phyloP scores from a whole-genome alignment of 2,329 filamentous ascomycete species.

The Claviceps sp. region DNA sequence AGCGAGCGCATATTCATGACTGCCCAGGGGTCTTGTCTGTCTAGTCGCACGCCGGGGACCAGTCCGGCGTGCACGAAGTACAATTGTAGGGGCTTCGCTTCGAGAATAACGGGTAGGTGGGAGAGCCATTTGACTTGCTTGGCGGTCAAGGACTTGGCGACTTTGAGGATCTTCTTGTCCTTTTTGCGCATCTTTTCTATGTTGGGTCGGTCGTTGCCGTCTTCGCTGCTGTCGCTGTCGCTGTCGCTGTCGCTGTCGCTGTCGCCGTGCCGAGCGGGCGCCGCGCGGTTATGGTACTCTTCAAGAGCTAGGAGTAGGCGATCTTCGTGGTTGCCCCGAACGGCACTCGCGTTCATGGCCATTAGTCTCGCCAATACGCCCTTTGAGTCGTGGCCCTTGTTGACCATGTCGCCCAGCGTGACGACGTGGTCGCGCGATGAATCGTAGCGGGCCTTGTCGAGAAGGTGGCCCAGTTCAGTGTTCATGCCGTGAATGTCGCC shows the following conservation, averaged over 20 bases:
- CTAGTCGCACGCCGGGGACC: slow-evolving; percentile 57
- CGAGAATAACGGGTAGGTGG: slow-evolving; percentile 63
- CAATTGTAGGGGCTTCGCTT: slow-evolving; percentile 50
- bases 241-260: too few relatives aligned
- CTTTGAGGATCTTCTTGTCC: slow-evolving; percentile 32
- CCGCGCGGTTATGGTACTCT: slow-evolving; percentile 15
- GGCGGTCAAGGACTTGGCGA: slow-evolving; percentile 36
- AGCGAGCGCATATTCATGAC: slow-evolving; percentile 91
- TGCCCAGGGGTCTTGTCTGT: slow-evolving; percentile 60
- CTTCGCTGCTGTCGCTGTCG: background rate
- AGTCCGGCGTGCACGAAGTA: slow-evolving; percentile 76
- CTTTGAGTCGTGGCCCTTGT: slow-evolving; percentile 72
- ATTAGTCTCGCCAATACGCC: slow-evolving; percentile 69
- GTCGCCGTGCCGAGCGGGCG: slow-evolving; percentile 6
- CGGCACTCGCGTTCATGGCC: slow-evolving; percentile 59
- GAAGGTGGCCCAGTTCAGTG: slow-evolving; percentile 48
- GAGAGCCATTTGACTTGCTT: slow-evolving; percentile 58
- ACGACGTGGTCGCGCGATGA: slow-evolving; percentile 52
- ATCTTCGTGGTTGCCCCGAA: slow-evolving; percentile 91
- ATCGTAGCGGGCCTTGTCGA: slow-evolving; percentile 54
- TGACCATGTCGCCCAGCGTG: slow-evolving; percentile 65
- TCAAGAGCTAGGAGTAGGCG: slow-evolving; percentile 55
- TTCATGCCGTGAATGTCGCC: slow-evolving; percentile 91
- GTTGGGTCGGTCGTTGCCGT: slow-evolving; percentile 11
- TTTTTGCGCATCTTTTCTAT: slow-evolving; percentile 19